Conservation (phyloP, 257 asterid genomes). For the Plectranthus barbatus region DNA sequence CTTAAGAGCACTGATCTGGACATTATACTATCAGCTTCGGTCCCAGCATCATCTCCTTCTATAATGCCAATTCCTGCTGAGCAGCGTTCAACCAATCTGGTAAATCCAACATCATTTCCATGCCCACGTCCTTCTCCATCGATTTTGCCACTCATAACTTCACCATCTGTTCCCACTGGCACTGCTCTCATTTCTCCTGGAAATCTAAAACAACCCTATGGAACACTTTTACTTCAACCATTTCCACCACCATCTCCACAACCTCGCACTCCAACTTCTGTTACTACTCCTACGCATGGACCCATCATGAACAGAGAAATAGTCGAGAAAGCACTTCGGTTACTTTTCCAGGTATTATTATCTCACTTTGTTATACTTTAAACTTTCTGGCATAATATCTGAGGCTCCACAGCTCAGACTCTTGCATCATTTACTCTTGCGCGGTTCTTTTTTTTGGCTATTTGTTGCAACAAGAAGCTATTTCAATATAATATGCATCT, state of each 20-base stretch:
- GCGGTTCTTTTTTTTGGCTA: not conserved
- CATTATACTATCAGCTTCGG: slow-evolving; percentile 21
- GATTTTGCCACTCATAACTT: slow-evolving; percentile 40
- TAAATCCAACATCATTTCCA: slow-evolving; percentile 67
- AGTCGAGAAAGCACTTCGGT: slow-evolving; percentile 61
- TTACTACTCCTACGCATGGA: slow-evolving; percentile 32
- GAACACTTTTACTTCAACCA: slow-evolving; percentile 75
- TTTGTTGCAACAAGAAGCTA: not conserved
- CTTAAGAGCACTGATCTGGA: slow-evolving; percentile 23
- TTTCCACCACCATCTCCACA: slow-evolving; percentile 90
- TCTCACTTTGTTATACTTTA: slow-evolving; percentile 19
- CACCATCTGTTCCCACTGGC: slow-evolving; percentile 54
- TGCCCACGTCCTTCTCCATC: slow-evolving; percentile 43
- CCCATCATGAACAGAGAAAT: slow-evolving; percentile 56
- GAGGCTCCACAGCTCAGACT: not conserved
- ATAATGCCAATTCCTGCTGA: slow-evolving; percentile 32
- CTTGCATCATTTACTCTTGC: not conserved
- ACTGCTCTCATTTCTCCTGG: slow-evolving; percentile 57
- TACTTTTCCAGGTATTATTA: slow-evolving; percentile 64
- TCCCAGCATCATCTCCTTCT: slow-evolving; percentile 36
- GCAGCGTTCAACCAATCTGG: slow-evolving; percentile 47
- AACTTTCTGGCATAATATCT: not conserved
- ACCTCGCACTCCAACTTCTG: slow-evolving; percentile 54
- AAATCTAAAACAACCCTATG: slow-evolving; percentile 53
- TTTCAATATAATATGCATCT: not conserved